Conservation (phyloP, 495 filamentous ascomycete genomes). For the Neurospora sublineolata region DNA sequence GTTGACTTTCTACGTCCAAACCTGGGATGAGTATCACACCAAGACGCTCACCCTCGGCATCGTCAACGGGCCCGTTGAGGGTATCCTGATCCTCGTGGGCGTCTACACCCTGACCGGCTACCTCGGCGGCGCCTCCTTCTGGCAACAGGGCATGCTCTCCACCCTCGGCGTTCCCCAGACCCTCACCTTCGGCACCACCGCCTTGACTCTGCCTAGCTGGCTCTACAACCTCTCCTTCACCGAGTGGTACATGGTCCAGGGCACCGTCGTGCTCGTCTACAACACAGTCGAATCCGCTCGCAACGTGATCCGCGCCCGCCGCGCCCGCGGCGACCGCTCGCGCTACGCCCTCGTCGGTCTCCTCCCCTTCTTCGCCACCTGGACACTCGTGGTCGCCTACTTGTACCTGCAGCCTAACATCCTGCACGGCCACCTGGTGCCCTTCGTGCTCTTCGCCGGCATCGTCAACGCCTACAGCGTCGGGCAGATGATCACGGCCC, state of each 20-base stretch:
- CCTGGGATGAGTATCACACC: conserved; percentile 98
- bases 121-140: conserved; percentile 81
- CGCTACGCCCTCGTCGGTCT: conserved; percentile 68
- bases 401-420: conserved; percentile 75
- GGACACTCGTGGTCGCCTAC: conserved; percentile 65
- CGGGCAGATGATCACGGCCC: conserved; percentile 87
- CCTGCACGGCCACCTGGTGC: conserved; percentile 67
- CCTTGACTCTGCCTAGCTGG: conserved; percentile 51
- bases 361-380: conserved; percentile 62
- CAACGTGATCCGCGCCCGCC: conserved; percentile 74
- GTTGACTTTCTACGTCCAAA: conserved; percentile 93
- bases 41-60: conserved; percentile 87
- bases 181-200: conserved; percentile 48
- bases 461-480: conserved; percentile 88
- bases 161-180: conserved; percentile 56
- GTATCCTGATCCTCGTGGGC: conserved; percentile 69
- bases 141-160: conserved; percentile 69
- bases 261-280: conserved; percentile 66
- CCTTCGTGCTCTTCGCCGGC: conserved; percentile 78
- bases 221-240: conserved; percentile 74
- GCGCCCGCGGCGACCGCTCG: conserved; percentile 56
- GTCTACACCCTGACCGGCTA: conserved; percentile 80
- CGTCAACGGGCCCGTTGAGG: conserved; percentile 91
- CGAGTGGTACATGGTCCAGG: conserved; percentile 91
- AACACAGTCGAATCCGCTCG: conserved; percentile 64